Evolutionary conservation across 2,329 filamentous ascomycete species (phyloP).

Genomic region (Monilinia laxa): DNA sequence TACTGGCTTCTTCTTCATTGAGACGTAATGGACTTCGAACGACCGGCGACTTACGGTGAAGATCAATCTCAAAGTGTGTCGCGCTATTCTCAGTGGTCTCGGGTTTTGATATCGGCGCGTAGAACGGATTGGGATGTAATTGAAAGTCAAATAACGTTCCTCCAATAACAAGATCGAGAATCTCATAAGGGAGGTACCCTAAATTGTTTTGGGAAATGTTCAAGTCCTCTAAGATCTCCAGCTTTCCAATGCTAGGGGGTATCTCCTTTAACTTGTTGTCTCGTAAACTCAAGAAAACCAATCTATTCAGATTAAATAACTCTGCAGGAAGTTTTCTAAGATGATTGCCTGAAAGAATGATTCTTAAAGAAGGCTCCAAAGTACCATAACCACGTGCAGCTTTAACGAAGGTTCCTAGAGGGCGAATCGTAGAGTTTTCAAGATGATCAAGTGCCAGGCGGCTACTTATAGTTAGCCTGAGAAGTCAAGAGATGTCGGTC

Average conservation of each 20-base stretch:
- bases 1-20: not conserved
- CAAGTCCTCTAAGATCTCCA: constrained; percentile 59
- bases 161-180: constrained; percentile 29
- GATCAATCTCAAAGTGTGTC: not conserved
- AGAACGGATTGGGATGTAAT: constrained; percentile 63
- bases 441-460: constrained; percentile 48
- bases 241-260: constrained; percentile 57
- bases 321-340: constrained; percentile 57
- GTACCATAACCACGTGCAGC: constrained; percentile 48
- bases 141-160: constrained; percentile 52
- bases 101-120: constrained; percentile 42
- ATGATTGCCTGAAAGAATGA: constrained; percentile 61
- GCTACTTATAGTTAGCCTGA: constrained; percentile 30
- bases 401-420: constrained; percentile 52
- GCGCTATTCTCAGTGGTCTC: not conserved
- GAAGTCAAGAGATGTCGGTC: not conserved
- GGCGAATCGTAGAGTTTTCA: constrained; percentile 56
- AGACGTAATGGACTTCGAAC: not conserved
- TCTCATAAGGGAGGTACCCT: constrained; percentile 52
- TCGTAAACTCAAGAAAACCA: constrained; percentile 66
- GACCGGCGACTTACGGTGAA: not conserved
- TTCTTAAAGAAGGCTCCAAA: constrained; percentile 56
- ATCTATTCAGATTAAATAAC: constrained; percentile 59
- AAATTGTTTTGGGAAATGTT: constrained; percentile 66
- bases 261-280: constrained; percentile 62